Evolutionary conservation across 305 asterid species (phyloP), one percentile per base, ranked within the genome.

Genomic region (Rubia tinctorum): DNA sequence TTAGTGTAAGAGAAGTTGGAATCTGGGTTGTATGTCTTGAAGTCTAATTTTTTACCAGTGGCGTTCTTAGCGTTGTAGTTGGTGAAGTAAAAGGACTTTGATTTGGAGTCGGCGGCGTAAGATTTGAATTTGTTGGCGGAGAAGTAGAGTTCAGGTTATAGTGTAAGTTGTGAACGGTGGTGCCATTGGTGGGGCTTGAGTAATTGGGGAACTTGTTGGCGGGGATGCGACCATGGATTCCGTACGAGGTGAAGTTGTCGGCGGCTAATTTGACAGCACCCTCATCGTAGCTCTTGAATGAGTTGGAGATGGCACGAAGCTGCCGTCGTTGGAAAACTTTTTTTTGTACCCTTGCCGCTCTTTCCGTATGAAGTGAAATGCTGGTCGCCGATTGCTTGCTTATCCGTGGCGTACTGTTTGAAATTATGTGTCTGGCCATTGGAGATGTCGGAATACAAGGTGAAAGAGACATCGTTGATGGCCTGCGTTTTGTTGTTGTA

Each of bases 131-230:
- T 74, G 73, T 90, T 96, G 73, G 91, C 3, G 93, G 97, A 4
- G 82, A 89, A 4, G 88, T 90, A 56, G 95, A 70, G 22, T 83
- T 80, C 14, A 88, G 92, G 17, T 96, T 77, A 78, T 93, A 93
- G 45, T 20, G 79, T 92, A 92, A 71, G 56, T 82, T n/a, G 73
- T 77, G 82, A 92, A 90, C 0, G 0, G 77, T 60, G 0, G 88
- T 86, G 10, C 77, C 84, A 65, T 88, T 92, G 20, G 87, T 93
- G 5, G 71, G 80, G 0, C 74, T 51, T 27, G 86, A 93, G 85
- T 90, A 90, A n/a, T 69, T 87, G 30, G 42, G 74, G 89, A 92
- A 92, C 9, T 65, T 77, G 37, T 85, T 90, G 9, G 75, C 43
- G 0, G 93, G 96, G 44, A 69, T 80, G 53, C 88, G 86, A 10